These are phyloP conservation scores for Mortierella sp. DNA, from an alignment of 371 early-diverging fungal species.

Conservation along the genomic window DNA sequence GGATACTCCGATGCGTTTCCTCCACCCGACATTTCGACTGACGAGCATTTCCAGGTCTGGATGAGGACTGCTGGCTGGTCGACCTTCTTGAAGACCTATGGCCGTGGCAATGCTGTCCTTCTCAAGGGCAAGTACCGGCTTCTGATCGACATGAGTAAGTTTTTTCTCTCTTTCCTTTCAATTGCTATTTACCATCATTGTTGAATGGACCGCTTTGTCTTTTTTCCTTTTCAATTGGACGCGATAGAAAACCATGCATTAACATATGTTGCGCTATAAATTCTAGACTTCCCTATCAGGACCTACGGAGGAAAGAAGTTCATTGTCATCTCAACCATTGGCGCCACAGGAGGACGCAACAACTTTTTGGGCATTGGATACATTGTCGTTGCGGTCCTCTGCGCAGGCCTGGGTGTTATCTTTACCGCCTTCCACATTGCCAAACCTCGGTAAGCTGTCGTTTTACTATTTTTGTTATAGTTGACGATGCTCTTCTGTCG, in stretches of 20 bases:
- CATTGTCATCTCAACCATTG: slow-evolving; percentile 89
- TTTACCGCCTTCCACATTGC: slow-evolving; percentile 90
- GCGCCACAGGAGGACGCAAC: slow-evolving; percentile 94
- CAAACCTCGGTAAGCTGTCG: slow-evolving; percentile 80
- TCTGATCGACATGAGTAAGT: slow-evolving; percentile 73
- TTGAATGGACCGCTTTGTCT: too few relatives aligned
- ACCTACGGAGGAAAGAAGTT: slow-evolving; percentile 92
- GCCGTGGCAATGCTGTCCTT: slow-evolving; percentile 68
- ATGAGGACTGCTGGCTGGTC: slow-evolving; percentile 98
- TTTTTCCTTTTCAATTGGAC: too few relatives aligned
- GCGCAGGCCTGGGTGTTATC: slow-evolving; percentile 85
- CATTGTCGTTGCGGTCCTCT: slow-evolving; percentile 86
- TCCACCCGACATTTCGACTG: slow-evolving; percentile 77
- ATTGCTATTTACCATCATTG: background rate
- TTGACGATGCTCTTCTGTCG: background rate
- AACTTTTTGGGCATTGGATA: slow-evolving; percentile 95
- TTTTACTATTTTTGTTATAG: background rate
- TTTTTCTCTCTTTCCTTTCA: background rate
- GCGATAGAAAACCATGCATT: background rate
- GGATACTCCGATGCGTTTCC: slow-evolving; percentile 67
- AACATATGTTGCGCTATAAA: background rate
- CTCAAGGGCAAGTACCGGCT: slow-evolving; percentile 77
- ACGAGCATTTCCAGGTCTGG: slow-evolving; percentile 98
- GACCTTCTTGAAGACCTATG: slow-evolving; percentile 97
- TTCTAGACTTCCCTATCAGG: slow-evolving; percentile 66